Base-by-base conservation (phyloP, 495 filamentous ascomycete species). In the Daldinia grandis region DNA sequence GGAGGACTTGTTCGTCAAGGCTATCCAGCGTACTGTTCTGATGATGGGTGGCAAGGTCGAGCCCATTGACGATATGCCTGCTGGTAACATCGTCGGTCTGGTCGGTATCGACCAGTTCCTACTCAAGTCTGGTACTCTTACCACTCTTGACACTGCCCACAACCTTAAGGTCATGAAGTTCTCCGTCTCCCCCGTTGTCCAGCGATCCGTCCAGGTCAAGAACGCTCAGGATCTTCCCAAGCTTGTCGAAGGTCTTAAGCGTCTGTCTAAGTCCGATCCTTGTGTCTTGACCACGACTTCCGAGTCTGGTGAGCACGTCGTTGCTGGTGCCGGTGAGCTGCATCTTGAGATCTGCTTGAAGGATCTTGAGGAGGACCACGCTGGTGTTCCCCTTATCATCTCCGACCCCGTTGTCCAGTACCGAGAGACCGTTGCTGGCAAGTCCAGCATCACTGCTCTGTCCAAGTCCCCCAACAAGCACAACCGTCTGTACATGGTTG, bases 81-180 rank as follows among this genome's bases (percentile, higher is more conserved):
- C 95, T 76, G 95, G 95, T 87, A 99, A 99, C 90, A 98, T 99
- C 85, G 90, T 96, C 76, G 95, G 95, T 87, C 87, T 99, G 74
- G 95, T 99, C 78, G 95, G 95, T 91, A 92, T 99, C 79, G 95
- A 99, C 81, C 95, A 99, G 88, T 99, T 99, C 92, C 86, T 99
- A 85, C 93, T 99, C 88, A 99, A 99, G 90, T 98, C 95, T 78
- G 95, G 95, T 89, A 99, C 95, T 73, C 90, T 99, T 71, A 97
- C 94, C 82, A 99, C 96, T 78, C 89, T 89, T 77, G 95, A 99
- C 69, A 95, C 94, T 67, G 95, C 95, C 76, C 95, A 99, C 91
- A 99, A 99, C 89, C 84, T 99, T 74, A 99, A 98, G 90, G 95
- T 99, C 84, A 99, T 99, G 95, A 97, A 97, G 86, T 99, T 99